Base-by-base conservation (phyloP, 805 yeast genomes). In the Suhomyces sp. region DNA sequence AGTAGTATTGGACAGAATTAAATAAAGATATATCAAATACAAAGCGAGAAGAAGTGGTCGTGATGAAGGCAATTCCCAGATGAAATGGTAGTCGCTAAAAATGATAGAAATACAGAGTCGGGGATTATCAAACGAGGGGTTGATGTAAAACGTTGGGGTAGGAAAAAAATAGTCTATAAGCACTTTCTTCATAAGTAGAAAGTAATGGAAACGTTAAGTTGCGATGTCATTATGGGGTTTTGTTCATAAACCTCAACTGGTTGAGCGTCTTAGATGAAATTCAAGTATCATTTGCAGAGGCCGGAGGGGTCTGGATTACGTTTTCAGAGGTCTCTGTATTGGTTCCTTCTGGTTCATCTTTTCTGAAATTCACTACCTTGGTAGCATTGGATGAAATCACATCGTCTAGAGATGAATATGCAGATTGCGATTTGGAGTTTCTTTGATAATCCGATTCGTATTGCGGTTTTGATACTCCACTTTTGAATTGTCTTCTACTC, bases 251-350 rank as follows among this genome's bases (percentile, higher is more conserved):
- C 38, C 38, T 35, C 12, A 35, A 6, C 29, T 26, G 29, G 35
- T 31, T 36, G 41, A 15, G 15, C 9, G 19, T 7, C 23, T 8
- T 17, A 8, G 12, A 15, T 38, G 23, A 10, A 6, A 10, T 36
- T 36, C n/a, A 36, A 7, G 24, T 17, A 9, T 23, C 44, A 26
- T 31, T 36, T 29, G 53, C 48, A 22, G 54, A 44, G 12, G 57
- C 35, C 3, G 60, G 54, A n/a, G 57, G 56, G 7, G 60, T 54
- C 27, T 53, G 56, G 47, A 50, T 46, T 46, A 51, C n/a, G 40
- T 46, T 47, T 44, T 51, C 53, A 19, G 47, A 38, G n/a, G 23
- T 9, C 26, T 44, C 54, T 22, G 48, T 27, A 9, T 29, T 24
- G 6, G 22, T 31, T 29, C 22, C 22, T 17, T 31, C 23, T 4